These are phyloP conservation scores for Quillaja saponaria DNA, from an alignment of 306 rosid genomes.

Conservation along the genomic window DNA sequence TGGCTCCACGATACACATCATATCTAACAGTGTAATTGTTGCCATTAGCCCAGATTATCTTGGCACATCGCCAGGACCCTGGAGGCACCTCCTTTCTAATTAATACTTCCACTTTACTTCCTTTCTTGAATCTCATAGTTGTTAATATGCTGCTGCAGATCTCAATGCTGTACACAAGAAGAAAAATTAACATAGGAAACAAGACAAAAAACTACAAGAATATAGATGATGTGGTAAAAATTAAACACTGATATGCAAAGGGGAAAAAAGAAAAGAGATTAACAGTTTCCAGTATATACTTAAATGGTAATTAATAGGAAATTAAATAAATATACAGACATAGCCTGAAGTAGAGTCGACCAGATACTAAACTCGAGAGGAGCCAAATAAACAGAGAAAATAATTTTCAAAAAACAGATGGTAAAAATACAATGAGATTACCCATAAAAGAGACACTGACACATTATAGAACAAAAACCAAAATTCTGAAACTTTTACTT, in stretches of 20 bases:
- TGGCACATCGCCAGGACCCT: constrained; percentile 84
- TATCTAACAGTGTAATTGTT: constrained; percentile 69
- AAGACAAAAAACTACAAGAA: constrained; percentile 3
- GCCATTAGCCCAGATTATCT: constrained; percentile 73
- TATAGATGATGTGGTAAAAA: neutral
- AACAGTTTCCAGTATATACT: constrained; percentile 19
- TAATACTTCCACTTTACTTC: constrained; percentile 79
- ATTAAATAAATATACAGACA: constrained; percentile 12
- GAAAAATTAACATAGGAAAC: constrained; percentile 17
- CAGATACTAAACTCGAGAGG: constrained; percentile 12
- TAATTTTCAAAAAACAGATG: neutral
- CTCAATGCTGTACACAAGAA: too few relatives aligned
- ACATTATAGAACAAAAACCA: neutral
- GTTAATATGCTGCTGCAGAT: too few relatives aligned
- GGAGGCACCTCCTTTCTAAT: constrained; percentile 74
- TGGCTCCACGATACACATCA: constrained; percentile 47
- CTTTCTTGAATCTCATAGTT: constrained; percentile 80
- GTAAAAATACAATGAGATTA: too few relatives aligned
- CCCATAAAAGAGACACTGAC: too few relatives aligned
- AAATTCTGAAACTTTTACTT: constrained; percentile 15
- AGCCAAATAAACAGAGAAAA: constrained; percentile 15
- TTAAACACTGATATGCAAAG: constrained; percentile 5
- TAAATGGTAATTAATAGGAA: constrained; percentile 4
- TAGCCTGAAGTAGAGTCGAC: too few relatives aligned
- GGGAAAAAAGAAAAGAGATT: constrained; percentile 4